Conservation (phyloP, 352 stramenopile species). For the Pythium grandisporangium region DNA sequence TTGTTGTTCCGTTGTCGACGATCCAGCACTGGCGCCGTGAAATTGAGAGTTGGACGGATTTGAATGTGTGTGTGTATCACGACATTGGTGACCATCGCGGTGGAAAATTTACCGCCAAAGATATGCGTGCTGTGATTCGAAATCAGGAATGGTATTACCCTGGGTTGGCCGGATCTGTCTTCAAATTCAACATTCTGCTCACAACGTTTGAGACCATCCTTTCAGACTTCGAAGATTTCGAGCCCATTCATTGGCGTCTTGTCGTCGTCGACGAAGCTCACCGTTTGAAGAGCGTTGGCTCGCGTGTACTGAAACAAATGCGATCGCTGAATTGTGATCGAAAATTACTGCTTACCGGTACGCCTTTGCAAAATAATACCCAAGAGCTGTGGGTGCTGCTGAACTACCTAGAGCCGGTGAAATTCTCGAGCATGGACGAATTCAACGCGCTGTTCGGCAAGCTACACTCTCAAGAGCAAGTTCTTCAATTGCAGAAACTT, state of each 20-base stretch:
- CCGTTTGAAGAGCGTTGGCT: constrained; percentile 68
- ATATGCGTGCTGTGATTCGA: constrained; percentile 80
- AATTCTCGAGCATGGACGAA: constrained; percentile 80
- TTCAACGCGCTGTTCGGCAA: constrained; percentile 93
- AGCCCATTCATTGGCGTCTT: constrained; percentile 80
- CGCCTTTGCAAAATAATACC: constrained; percentile 95
- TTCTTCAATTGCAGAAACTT: constrained; percentile 91
- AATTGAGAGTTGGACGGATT: constrained; percentile 93
- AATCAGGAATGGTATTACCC: constrained; percentile 87
- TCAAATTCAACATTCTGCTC: constrained; percentile 82
- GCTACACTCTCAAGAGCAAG: constrained; percentile 90
- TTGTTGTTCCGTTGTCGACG: constrained; percentile 82
- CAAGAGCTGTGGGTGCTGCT: constrained; percentile 97
- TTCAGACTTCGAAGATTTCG: constrained; percentile 78
- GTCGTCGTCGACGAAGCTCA: constrained; percentile 82
- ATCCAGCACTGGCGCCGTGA: constrained; percentile 86
- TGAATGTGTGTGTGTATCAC: constrained; percentile 98
- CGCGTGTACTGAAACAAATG: constrained; percentile 85
- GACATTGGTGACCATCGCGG: constrained; percentile 82
- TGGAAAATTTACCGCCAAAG: constrained; percentile 78
- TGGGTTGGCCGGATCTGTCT: constrained; percentile 86
- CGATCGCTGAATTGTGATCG: constrained; percentile 73
- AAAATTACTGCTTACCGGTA: constrained; percentile 95
- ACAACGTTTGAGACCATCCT: constrained; percentile 81
- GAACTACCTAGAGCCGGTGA: constrained; percentile 94